phyloP scores from a whole-genome alignment of 1,284 basidiomycete genomes.

The Apiotrichum brassicae region DNA sequence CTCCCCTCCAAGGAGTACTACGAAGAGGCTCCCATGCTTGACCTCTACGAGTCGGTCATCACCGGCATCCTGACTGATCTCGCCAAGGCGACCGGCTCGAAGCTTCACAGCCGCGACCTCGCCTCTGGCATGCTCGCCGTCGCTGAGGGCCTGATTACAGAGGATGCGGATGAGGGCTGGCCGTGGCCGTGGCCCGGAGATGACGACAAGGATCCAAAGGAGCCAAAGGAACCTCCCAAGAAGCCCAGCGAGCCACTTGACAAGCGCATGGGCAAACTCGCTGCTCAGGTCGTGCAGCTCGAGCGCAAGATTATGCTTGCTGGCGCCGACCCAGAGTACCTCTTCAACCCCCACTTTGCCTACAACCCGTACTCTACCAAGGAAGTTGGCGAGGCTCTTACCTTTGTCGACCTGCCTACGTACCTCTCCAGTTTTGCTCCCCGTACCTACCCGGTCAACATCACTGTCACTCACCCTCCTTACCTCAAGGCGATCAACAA shows the following conservation, averaged over 20 bases:
- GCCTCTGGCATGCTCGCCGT: slow-evolving; percentile 13
- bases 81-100: slow-evolving; percentile 28
- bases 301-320: slow-evolving; percentile 75
- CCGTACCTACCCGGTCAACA: slow-evolving; percentile 62
- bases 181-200: slow-evolving; percentile 69
- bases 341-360: slow-evolving; percentile 67
- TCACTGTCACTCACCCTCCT: slow-evolving; percentile 78
- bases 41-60: slow-evolving; percentile 66
- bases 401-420: slow-evolving; percentile 70
- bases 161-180: slow-evolving; percentile 49
- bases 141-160: background rate
- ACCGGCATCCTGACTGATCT: slow-evolving; percentile 61
- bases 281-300: slow-evolving; percentile 68
- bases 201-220: slow-evolving; percentile 19
- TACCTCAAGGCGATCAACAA: slow-evolving; percentile 64
- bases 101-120: slow-evolving; percentile 2
- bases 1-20: slow-evolving; percentile 95
- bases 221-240: slow-evolving; percentile 24
- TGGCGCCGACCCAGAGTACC: slow-evolving; percentile 66
- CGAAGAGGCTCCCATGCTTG: slow-evolving; percentile 64
- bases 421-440: slow-evolving; percentile 82
- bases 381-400: slow-evolving; percentile 64
- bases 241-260: slow-evolving; percentile 25
- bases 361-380: slow-evolving; percentile 77
- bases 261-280: slow-evolving; percentile 57